A percentile compares a stretch with the other conserved stretches of the same genome.
phyloP scores from a whole-genome alignment of 2,329 filamentous ascomycete species.

The Cladosporium phlei region DNA sequence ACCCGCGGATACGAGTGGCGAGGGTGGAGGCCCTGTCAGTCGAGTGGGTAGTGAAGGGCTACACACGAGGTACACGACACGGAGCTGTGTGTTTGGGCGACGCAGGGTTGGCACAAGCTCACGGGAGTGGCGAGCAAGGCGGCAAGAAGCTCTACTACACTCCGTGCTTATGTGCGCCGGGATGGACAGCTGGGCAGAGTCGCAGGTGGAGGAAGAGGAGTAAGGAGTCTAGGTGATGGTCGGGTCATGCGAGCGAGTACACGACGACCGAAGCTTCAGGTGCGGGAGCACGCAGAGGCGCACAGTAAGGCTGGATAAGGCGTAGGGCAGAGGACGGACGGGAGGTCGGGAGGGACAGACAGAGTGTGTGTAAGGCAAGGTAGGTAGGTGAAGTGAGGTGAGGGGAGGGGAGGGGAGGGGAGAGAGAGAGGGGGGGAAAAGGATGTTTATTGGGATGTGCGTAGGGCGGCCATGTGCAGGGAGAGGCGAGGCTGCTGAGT shows the following conservation, averaged over 20 bases:
- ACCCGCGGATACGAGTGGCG: conserved; percentile 7
- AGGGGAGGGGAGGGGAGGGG: not conserved
- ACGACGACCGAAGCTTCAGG: conserved; percentile 9
- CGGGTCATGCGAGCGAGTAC: conserved; percentile 13
- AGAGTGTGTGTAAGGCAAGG: conserved; percentile 5
- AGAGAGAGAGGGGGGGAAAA: not conserved
- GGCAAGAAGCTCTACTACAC: conserved; percentile 7
- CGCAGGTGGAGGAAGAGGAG: conserved; percentile 10
- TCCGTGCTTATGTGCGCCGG: conserved; percentile 14
- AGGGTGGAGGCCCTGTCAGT: conserved; percentile 5
- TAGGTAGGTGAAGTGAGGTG: conserved; percentile 1
- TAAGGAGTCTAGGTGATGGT: conserved; percentile 6
- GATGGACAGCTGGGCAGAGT: conserved; percentile 2
- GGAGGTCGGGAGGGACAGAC: no score
- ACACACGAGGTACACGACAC: no score
- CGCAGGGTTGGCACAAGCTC: conserved; percentile 8
- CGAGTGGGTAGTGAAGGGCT: not conserved
- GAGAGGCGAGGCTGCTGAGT: no score
- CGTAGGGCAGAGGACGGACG: conserved; percentile 10
- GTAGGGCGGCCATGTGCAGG: no score
- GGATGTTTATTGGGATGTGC: conserved; percentile 6
- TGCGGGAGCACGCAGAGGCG: conserved; percentile 11
- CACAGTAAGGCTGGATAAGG: conserved; percentile 14
- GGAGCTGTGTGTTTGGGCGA: no score
- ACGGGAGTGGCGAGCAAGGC: conserved; percentile 9